Base-by-base conservation (phyloP, 306 rosid genomes). In the Lathyrus oleraceus region DNA sequence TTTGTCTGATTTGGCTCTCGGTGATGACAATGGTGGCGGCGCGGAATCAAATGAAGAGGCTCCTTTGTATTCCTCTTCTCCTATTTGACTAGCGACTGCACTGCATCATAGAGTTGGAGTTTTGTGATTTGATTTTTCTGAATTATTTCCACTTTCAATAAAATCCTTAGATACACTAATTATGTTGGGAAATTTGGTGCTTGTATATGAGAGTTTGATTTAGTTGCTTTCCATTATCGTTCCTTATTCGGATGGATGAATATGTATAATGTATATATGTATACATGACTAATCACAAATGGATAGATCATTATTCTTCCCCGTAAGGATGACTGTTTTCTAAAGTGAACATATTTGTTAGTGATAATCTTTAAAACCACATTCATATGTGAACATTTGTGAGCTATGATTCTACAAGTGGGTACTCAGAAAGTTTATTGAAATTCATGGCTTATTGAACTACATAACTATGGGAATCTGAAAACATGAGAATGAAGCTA, bases 1-100 rank as follows among this genome's bases (percentile, higher is more conserved):
- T 38, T 72, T 87, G 73, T 84, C 90, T 2, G 84, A 66, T 39
- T 75, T 85, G 76, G 77, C 85, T 2, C 66, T 74, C 10, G 79
- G 74, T 1, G 70, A 78, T 2, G 60, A 32, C 10, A 71, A 23
- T 13, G 8, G 7, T 12, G 47, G 8, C 0, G 72, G 27, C 27
- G 0, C 27, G 2, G 61, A 52, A 10, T 12, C 48, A 0, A 69
- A 14, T 8, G 81, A 68, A 63, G 85, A 36, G n/a, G 54, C 56
- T 15, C 75, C 65, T 8, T 58, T 61, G 32, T 67, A 39, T 5
- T 35, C 48, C 14, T 28, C 19, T 32, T 3, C 20, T 28, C 61
- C 16, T 21, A 73, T 67, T 58, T 89, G 57, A 49, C 57, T 21
- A 11, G 32, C 21, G 60, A 88, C 70, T 52, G 39, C 12, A 39